These are phyloP conservation scores for Trichoderma erinaceum DNA, from an alignment of 495 filamentous ascomycete species.

Conservation along the genomic window DNA sequence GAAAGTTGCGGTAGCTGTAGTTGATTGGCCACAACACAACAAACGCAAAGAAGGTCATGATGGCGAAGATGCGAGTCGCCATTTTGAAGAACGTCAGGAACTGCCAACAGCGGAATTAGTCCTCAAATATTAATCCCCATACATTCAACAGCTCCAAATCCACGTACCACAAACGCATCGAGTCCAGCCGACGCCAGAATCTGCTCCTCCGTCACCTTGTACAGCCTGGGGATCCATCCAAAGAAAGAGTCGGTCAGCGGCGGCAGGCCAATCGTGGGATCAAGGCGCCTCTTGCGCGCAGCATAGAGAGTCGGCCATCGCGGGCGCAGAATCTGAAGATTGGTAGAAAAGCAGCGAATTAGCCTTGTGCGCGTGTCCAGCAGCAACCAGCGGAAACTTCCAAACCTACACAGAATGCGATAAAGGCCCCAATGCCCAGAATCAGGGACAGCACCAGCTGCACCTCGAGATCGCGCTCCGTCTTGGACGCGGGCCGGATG, in stretches of 20 bases:
- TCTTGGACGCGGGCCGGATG: conserved; percentile 5
- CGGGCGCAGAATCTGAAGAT: conserved; percentile 62
- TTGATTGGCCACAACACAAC: conserved; percentile 83
- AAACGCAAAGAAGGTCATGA: conserved; percentile 73
- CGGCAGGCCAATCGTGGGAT: conserved; percentile 68
- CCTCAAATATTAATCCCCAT: neutral
- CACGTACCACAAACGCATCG: conserved; percentile 83
- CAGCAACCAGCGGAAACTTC: neutral
- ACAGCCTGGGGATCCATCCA: conserved; percentile 91
- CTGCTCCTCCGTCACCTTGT: conserved; percentile 80
- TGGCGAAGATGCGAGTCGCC: conserved; percentile 72
- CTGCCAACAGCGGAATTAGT: conserved; percentile 34
- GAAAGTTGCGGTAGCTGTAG: conserved; percentile 44
- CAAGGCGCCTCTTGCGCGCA: conserved; percentile 66
- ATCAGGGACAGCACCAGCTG: conserved; percentile 48
- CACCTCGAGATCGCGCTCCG: conserved; percentile 23
- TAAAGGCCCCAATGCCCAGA: conserved; percentile 45
- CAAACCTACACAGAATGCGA: conserved; percentile 46
- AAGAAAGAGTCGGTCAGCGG: conserved; percentile 81
- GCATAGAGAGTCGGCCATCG: conserved; percentile 92
- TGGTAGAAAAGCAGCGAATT: conserved; percentile 16
- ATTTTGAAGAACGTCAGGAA: conserved; percentile 94
- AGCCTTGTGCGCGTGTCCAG: conserved; percentile 22
- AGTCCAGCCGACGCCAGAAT: conserved; percentile 85
- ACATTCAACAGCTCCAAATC: conserved; percentile 17